A percentile compares a stretch with the other conserved stretches of the same genome.
These are phyloP conservation scores for Jacaranda mimosifolia DNA, from an alignment of 257 asterid genomes.

Conservation along the genomic window DNA sequence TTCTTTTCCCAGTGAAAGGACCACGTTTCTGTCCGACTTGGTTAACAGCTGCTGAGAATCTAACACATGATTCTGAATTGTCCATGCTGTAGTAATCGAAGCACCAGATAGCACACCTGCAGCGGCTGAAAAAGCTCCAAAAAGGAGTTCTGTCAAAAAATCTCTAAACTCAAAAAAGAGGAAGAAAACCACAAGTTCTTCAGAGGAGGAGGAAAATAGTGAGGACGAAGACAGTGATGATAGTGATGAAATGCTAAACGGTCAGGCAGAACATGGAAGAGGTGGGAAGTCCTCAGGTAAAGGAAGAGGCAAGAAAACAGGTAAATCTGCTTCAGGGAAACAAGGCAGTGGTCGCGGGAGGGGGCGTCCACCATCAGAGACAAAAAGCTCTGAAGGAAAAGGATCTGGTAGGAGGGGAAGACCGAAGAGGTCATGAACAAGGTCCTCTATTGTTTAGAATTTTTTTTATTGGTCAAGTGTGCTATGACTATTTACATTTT, in stretches of 20 bases:
- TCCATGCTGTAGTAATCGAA: slow-evolving; percentile 52
- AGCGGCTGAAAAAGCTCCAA: slow-evolving; percentile 47
- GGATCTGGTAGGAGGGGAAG: slow-evolving; percentile 74
- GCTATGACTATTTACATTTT: slow-evolving; percentile 8
- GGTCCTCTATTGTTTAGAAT: slow-evolving; percentile 13
- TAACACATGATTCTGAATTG: slow-evolving; percentile 22
- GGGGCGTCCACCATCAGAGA: slow-evolving; percentile 64
- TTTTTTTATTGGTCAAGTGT: slow-evolving; percentile 33
- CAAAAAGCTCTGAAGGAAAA: slow-evolving; percentile 43
- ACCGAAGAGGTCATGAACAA: slow-evolving; percentile 59
- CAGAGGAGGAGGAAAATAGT: slow-evolving; percentile 63
- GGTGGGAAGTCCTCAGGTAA: slow-evolving; percentile 51
- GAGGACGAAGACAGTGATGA: slow-evolving; percentile 52
- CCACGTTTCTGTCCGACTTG: background rate
- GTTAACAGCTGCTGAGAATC: background rate
- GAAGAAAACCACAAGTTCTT: slow-evolving; percentile 63
- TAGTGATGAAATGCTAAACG: slow-evolving; percentile 61
- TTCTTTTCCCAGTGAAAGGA: background rate
- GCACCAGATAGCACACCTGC: slow-evolving; percentile 45
- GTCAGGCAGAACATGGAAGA: slow-evolving; percentile 43
- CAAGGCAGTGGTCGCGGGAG: slow-evolving; percentile 69
- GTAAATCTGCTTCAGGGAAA: slow-evolving; percentile 45
- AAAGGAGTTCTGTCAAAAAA: slow-evolving; percentile 48
- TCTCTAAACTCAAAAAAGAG: slow-evolving; percentile 66
- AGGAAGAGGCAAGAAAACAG: slow-evolving; percentile 62